Percentiles rank a stretch among this genome's conserved stretches.
Evolutionary conservation across 2,329 filamentous ascomycete species (phyloP).

Genomic region (Phoma herbarum): DNA sequence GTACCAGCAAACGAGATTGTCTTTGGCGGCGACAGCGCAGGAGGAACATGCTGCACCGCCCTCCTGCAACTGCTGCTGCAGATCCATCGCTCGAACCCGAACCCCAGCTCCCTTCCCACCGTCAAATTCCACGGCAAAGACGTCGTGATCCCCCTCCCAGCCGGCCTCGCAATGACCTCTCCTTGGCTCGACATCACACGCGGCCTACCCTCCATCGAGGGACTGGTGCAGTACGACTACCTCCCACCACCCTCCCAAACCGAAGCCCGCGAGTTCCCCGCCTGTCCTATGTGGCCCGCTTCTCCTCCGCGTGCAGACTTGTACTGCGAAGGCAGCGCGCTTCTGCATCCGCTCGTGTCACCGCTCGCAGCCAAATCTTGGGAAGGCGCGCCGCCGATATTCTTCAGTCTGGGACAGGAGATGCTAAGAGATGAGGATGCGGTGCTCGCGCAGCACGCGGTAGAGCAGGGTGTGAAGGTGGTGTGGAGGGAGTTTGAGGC

Average conservation of each 20-base stretch:
- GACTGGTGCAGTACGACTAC: slow-evolving; percentile 69
- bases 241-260: slow-evolving; percentile 58
- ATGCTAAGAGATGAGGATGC: slow-evolving; percentile 73
- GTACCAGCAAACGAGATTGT: slow-evolving; percentile 73
- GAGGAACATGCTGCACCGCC: slow-evolving; percentile 73
- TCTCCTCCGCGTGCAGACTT: slow-evolving; percentile 57
- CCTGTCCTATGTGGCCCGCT: slow-evolving; percentile 61
- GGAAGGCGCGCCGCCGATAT: slow-evolving; percentile 71
- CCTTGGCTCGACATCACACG: slow-evolving; percentile 78
- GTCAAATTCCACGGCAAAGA: slow-evolving; percentile 69
- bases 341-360: slow-evolving; percentile 73
- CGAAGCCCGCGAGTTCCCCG: slow-evolving; percentile 51
- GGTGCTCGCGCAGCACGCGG: slow-evolving; percentile 66
- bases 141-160: slow-evolving; percentile 71
- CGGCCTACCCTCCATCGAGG: slow-evolving; percentile 64
- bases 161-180: slow-evolving; percentile 68
- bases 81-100: slow-evolving; percentile 58
- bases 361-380: slow-evolving; percentile 68
- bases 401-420: slow-evolving; percentile 75
- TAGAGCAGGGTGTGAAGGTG: slow-evolving; percentile 66
- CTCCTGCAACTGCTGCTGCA: slow-evolving; percentile 75
- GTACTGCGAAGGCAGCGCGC: slow-evolving; percentile 55
- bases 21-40: slow-evolving; percentile 77
- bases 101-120: slow-evolving; percentile 47
- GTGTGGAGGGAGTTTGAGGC: slow-evolving; percentile 77